Base-by-base conservation (phyloP, 352 stramenopile species). In the Globisporangium barbulae region DNA sequence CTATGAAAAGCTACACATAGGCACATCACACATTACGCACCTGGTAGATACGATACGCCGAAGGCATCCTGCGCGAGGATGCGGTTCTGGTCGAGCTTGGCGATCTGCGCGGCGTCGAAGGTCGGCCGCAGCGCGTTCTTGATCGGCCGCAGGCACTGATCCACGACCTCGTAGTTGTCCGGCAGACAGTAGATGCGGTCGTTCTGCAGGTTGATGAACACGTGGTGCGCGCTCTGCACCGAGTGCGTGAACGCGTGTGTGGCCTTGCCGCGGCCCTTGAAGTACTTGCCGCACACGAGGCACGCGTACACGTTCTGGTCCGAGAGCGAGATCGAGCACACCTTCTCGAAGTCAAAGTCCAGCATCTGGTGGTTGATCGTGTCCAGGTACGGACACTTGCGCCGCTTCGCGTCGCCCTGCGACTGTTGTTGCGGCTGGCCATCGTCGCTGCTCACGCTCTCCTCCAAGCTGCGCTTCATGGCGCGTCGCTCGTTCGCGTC, bases 281-380 rank as follows among this genome's bases (percentile, higher is more conserved):
- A 99, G 78, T 98, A 99, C 70, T 99, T 99, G 63, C 98, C 98
- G 69, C 98, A 99, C 17, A 99, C 96, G 10, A 99, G 87, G 75
- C 98, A 99, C 21, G 85, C 91, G 75, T 99, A 99, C 25, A 99
- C 96, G 76, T 99, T 98, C 47, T 98, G 87, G 66, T 98, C 97
- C 21, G 88, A 96, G 35, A 99, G 79, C 22, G 91, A 98, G 39
- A 99, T 78, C 53, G 91, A 98, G 82, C 98, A 99, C 3, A 98
- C 83, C 65, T 98, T 99, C 75, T 99, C 96, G 61, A 99, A 99
- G 80, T 99, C 97, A 76, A 99, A 99, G 74, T 99, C 97, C 44
- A 99, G 83, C 54, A 98, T 68, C 56, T 98, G 90, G 65, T 98
- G 91, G 73, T 99, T 96, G 59, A 99, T 94, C 12, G 97, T 99